Percentiles rank a stretch among this genome's conserved stretches.
These are phyloP conservation scores for Setaria italica DNA, from an alignment of 202 grass and related monocot genomes.

Conservation along the genomic window DNA sequence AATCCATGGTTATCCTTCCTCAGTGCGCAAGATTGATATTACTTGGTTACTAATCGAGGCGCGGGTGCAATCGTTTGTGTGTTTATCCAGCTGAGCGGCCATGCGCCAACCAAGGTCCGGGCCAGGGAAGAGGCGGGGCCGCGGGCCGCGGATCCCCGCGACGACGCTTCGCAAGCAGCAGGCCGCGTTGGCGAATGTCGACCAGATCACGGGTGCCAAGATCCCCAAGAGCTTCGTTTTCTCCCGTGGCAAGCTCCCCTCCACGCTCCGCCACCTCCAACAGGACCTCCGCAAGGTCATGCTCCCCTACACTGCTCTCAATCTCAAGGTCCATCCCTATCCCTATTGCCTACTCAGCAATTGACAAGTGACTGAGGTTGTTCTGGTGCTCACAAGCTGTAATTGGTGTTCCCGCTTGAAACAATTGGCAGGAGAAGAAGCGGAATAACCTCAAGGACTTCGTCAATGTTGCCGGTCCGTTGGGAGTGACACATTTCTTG, in stretches of 20 bases:
- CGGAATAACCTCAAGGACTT: slow-evolving; percentile 92
- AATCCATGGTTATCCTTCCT: too few relatives aligned
- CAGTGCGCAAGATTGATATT: neutral
- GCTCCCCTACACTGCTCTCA: slow-evolving; percentile 82
- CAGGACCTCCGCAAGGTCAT: slow-evolving; percentile 78
- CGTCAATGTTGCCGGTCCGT: slow-evolving; percentile 72
- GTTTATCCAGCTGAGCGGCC: neutral
- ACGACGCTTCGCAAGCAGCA: slow-evolving; percentile 50
- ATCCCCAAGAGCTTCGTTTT: slow-evolving; percentile 94
- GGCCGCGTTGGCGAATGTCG: slow-evolving; percentile 53
- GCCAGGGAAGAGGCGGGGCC: slow-evolving; percentile 10
- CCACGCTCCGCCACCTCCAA: slow-evolving; percentile 70
- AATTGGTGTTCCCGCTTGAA: neutral
- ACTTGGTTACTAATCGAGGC: neutral
- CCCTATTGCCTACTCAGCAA: neutral
- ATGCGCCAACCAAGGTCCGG: slow-evolving; percentile 26
- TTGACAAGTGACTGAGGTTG: neutral
- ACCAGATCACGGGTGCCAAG: slow-evolving; percentile 79
- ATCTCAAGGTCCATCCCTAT: slow-evolving; percentile 60
- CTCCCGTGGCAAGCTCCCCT: slow-evolving; percentile 77
- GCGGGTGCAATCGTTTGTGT: neutral
- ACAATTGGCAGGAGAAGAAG: slow-evolving; percentile 78
- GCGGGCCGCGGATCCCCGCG: slow-evolving; percentile 1
- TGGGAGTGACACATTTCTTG: slow-evolving; percentile 92
- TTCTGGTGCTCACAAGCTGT: neutral